Percentiles rank a stretch among this genome's conserved stretches.
phyloP scores from a whole-genome alignment of 225 moss, liverwort and hornwort genomes.

The Polytrichum formosum region DNA sequence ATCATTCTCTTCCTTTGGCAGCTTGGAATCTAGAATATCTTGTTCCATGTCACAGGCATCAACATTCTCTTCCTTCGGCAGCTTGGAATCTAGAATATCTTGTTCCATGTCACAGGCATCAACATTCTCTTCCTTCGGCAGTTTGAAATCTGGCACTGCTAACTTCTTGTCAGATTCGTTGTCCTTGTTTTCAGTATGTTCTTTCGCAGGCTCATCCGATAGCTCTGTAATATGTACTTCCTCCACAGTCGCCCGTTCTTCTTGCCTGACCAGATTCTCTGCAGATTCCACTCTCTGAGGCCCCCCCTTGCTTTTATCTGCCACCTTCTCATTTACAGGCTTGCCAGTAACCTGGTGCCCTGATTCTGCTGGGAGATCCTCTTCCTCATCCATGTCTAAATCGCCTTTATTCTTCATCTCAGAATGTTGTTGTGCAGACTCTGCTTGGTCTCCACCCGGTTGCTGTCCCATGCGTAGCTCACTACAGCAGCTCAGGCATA shows the following conservation, averaged over 20 bases:
- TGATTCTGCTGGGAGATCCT: constrained; percentile 23
- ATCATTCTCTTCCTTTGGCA: neutral
- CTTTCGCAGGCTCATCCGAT: neutral
- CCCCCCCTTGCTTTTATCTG: too few relatives aligned
- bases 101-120: too few relatives aligned
- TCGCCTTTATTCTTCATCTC: constrained; percentile 28
- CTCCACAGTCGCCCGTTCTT: neutral
- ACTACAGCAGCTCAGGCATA: constrained; percentile 66
- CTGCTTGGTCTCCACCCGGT: constrained; percentile 49
- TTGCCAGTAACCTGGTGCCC: neutral
- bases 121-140: too few relatives aligned
- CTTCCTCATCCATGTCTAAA: constrained; percentile 36
- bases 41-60: neutral
- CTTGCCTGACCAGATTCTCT: constrained; percentile 8
- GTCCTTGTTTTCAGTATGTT: neutral
- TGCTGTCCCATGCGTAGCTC: constrained; percentile 45
- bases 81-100: too few relatives aligned
- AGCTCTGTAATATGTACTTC: constrained; percentile 1
- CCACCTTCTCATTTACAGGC: constrained; percentile 1
- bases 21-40: too few relatives aligned
- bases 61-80: too few relatives aligned
- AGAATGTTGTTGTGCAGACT: constrained; percentile 35
- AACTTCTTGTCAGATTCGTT: too few relatives aligned
- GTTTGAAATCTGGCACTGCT: too few relatives aligned
- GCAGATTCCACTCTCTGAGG: neutral